A percentile compares a stretch with the other conserved stretches of the same genome.
phyloP scores from a whole-genome alignment of 176 grass and related monocot species.

The Zoysia pacifica region DNA sequence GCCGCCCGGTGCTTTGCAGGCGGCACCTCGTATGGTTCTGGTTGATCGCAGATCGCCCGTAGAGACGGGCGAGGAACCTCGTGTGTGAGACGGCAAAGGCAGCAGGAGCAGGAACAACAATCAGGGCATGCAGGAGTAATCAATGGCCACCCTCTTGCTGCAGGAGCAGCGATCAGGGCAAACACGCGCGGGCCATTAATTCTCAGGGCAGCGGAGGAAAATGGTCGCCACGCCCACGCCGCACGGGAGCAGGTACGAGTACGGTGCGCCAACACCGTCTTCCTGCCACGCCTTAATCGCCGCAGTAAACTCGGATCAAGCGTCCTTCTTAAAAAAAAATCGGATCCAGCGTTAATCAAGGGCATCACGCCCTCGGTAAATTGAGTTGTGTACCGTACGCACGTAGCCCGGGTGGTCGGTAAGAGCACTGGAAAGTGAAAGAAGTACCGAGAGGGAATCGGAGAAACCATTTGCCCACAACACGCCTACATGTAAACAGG shows the following conservation, averaged over 20 bases:
- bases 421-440: no score
- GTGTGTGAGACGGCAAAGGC: no score
- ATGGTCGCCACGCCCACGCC: not conserved
- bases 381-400: no score
- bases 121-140: slow-evolving; percentile 4
- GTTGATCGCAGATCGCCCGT: not conserved
- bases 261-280: not conserved
- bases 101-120: not conserved
- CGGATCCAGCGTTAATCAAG: no score
- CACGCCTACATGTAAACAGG: slow-evolving; percentile 7
- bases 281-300: slow-evolving; percentile 19
- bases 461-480: not conserved
- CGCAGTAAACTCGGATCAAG: not conserved
- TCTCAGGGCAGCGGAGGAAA: not conserved
- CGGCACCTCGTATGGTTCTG: not conserved
- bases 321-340: no score
- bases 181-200: slow-evolving; percentile 31
- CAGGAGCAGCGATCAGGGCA: slow-evolving; percentile 13
- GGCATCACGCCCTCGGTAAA: no score
- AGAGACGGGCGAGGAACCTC: not conserved
- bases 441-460: no score
- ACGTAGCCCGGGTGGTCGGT: no score
- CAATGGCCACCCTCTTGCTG: not conserved
- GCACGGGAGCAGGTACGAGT: no score
- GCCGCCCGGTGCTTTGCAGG: not conserved